These are phyloP conservation scores for Condylostoma magnum DNA, from an alignment of 169 alveolate genomes.

Conservation along the genomic window DNA sequence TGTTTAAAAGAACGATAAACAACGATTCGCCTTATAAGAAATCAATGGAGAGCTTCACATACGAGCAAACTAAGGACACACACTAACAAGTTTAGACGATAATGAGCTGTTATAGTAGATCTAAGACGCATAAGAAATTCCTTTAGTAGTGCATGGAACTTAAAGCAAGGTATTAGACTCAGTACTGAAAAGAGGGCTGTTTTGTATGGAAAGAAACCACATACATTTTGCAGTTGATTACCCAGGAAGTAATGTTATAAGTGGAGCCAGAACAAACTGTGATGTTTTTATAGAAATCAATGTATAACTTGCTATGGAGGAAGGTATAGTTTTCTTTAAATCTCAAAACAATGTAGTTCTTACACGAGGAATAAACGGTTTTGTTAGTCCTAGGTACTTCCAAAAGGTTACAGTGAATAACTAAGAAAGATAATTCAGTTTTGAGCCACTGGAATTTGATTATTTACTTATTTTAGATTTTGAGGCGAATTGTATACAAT, in stretches of 20 bases:
- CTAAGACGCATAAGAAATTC: constrained; percentile 41
- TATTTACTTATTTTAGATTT: constrained; percentile 62
- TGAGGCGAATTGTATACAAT: constrained; percentile 60
- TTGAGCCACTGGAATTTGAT: constrained; percentile 38
- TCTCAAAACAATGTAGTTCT: constrained; percentile 76
- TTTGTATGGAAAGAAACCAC: constrained; percentile 79
- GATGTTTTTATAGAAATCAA: constrained; percentile 71
- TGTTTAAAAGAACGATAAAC: constrained; percentile 73
- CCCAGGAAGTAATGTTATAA: constrained; percentile 75
- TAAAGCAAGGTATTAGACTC: constrained; percentile 45
- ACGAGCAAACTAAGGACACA: constrained; percentile 81
- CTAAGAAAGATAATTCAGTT: background rate
- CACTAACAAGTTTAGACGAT: constrained; percentile 63
- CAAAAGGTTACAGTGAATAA: constrained; percentile 51
- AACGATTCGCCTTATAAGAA: constrained; percentile 56
- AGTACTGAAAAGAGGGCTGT: constrained; percentile 65
- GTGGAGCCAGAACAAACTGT: constrained; percentile 81
- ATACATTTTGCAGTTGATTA: constrained; percentile 79
- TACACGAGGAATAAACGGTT: constrained; percentile 69
- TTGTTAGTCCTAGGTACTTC: constrained; percentile 62
- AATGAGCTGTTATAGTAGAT: constrained; percentile 58
- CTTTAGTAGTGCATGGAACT: constrained; percentile 81
- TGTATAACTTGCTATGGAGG: constrained; percentile 59
- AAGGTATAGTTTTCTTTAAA: constrained; percentile 67
- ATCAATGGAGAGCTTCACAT: constrained; percentile 58